Percentiles rank a stretch among this genome's conserved stretches.
Evolutionary conservation across 495 filamentous ascomycete genomes (phyloP).

Genomic region (Talaromyces ruber): DNA sequence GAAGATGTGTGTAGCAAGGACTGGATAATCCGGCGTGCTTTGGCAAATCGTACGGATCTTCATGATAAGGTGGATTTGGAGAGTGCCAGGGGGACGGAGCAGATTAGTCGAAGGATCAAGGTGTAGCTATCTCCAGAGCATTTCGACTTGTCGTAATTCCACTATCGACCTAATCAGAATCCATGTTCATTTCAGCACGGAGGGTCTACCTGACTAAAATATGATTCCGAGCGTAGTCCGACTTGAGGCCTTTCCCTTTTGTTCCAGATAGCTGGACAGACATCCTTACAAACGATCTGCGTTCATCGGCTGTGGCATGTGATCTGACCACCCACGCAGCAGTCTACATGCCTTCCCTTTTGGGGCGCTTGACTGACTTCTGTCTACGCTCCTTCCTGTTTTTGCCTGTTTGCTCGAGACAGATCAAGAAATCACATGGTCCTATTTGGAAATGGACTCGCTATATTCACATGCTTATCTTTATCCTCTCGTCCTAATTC

Average conservation of each 20-base stretch:
- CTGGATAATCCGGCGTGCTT: conserved; percentile 38
- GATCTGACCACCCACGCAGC: not conserved
- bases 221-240: not conserved
- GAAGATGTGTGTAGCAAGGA: conserved; percentile 36
- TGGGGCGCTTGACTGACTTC: not conserved
- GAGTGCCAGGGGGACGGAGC: conserved; percentile 22
- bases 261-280: not conserved
- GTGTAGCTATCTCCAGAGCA: conserved; percentile 13
- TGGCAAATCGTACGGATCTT: conserved; percentile 26
- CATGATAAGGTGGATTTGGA: conserved; percentile 13
- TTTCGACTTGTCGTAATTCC: too few species aligned
- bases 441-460: not conserved
- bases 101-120: conserved; percentile 27
- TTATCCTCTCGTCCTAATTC: not conserved
- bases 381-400: not conserved
- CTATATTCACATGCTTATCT: not conserved
- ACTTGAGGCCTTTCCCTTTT: not conserved
- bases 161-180: too few species aligned
- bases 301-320: not conserved
- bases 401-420: not conserved
- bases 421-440: not conserved
- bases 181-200: too few species aligned
- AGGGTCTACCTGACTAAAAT: not conserved
- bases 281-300: not conserved
- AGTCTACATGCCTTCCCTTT: not conserved